Conservation (phyloP, 768 basidiomycete genomes). For the Zangia roseola region DNA sequence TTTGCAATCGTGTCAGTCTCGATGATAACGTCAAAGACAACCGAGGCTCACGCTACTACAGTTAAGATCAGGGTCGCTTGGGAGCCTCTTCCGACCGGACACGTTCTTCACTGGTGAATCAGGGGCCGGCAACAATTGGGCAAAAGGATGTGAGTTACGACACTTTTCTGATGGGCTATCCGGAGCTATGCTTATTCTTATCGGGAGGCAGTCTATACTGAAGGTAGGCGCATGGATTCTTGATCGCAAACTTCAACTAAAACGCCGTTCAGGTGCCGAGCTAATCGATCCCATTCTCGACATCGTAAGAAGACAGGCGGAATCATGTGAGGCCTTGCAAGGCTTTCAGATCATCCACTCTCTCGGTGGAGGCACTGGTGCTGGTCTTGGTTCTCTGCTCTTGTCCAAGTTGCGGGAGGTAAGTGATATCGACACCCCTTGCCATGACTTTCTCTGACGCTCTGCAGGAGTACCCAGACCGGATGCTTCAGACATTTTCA, state of each 20-base stretch:
- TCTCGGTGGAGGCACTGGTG: slow-evolving; percentile 88
- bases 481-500: slow-evolving; percentile 53
- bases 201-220: slow-evolving; percentile 69
- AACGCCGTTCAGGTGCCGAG: slow-evolving; percentile 66
- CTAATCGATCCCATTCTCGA: slow-evolving; percentile 86
- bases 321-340: slow-evolving; percentile 82
- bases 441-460: neutral
- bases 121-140: slow-evolving; percentile 92
- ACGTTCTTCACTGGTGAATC: slow-evolving; percentile 67
- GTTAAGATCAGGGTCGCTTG: slow-evolving; percentile 69
- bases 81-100: slow-evolving; percentile 81
- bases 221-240: slow-evolving; percentile 49
- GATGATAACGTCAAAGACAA: neutral
- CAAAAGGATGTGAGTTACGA: slow-evolving; percentile 76
- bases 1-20: slow-evolving; percentile 67
- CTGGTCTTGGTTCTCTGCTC: slow-evolving; percentile 79
- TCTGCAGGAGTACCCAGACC: slow-evolving; percentile 55
- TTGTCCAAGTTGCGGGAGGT: slow-evolving; percentile 82
- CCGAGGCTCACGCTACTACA: slow-evolving; percentile 27
- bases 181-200: slow-evolving; percentile 17
- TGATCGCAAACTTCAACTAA: neutral
- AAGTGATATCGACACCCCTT: slow-evolving; percentile 17
- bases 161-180: slow-evolving; percentile 14
- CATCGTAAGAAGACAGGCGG: slow-evolving; percentile 74
- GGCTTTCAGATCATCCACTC: slow-evolving; percentile 90